These are phyloP conservation scores for Porcisia hertigi DNA, from an alignment of 208 protist genomes.

Conservation along the genomic window DNA sequence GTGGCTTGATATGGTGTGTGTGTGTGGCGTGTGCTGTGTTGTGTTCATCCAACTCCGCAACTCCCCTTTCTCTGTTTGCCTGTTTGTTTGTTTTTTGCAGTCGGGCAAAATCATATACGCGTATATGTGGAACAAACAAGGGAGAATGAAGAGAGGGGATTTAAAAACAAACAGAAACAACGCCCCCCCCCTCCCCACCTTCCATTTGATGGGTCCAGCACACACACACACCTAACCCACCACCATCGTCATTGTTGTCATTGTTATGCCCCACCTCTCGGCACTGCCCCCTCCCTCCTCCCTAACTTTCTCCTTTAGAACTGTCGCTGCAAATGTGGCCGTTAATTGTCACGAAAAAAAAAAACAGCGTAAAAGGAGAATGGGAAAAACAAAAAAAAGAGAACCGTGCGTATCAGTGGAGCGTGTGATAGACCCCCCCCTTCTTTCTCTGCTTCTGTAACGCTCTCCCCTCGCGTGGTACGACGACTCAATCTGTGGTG, in stretches of 20 bases:
- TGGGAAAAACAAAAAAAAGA: neutral
- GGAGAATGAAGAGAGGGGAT: neutral
- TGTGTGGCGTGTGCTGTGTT: neutral
- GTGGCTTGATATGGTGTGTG: neutral
- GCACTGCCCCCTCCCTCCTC: neutral
- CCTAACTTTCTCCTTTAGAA: conserved; percentile 5
- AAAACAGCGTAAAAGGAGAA: conserved; percentile 1
- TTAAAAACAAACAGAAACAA: too few species aligned
- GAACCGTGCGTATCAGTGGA: neutral
- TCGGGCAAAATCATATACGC: neutral
- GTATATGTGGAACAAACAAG: neutral
- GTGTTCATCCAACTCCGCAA: too few species aligned
- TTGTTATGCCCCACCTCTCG: neutral
- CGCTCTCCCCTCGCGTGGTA: neutral
- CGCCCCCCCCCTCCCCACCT: too few species aligned
- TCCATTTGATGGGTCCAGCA: too few species aligned
- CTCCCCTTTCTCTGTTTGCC: neutral
- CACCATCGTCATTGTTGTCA: too few species aligned
- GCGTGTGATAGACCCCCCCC: neutral
- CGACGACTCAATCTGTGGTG: neutral
- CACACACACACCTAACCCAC: too few species aligned
- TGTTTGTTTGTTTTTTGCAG: neutral
- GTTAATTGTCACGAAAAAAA: neutral
- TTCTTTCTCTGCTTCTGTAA: neutral
- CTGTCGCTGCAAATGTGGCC: neutral